phyloP scores from a whole-genome alignment of 2,329 filamentous ascomycete genomes.

The Calonectria hongkongensis region DNA sequence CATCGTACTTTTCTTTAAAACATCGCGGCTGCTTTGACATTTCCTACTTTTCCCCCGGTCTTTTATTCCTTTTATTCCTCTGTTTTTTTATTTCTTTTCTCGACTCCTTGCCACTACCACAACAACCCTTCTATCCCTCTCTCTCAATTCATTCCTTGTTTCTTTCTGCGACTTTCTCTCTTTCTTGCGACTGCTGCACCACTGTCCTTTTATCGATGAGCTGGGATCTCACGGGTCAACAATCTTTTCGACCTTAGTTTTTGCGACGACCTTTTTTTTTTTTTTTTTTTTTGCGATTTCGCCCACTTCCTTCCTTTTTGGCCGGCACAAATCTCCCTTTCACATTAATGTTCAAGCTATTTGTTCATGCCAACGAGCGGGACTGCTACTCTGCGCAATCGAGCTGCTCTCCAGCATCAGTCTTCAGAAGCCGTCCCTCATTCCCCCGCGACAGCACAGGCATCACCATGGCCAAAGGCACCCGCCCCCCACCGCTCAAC shows the following conservation, averaged over 20 bases:
- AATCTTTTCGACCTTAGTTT: conserved; percentile 12
- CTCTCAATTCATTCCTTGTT: conserved; percentile 19
- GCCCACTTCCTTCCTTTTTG: not conserved
- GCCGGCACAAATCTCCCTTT: not conserved
- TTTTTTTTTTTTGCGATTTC: not conserved
- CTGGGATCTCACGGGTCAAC: conserved; percentile 27
- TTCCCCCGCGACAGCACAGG: not conserved
- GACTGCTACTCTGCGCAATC: conserved; percentile 36
- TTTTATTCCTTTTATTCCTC: conserved; percentile 36
- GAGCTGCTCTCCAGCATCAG: conserved; percentile 25
- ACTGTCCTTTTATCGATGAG: conserved; percentile 24
- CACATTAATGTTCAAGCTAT: conserved; percentile 41
- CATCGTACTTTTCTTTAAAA: conserved; percentile 35
- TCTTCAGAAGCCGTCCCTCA: conserved; percentile 27
- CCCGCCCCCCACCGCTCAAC: conserved; percentile 58
- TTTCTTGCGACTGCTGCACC: conserved; percentile 5
- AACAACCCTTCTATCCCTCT: not conserved
- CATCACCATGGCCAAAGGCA: conserved; percentile 56
- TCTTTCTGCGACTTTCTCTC: not conserved
- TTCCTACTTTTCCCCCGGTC: conserved; percentile 25
- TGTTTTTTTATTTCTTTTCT: conserved; percentile 29
- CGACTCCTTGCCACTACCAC: not conserved
- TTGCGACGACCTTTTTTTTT: conserved; percentile 8
- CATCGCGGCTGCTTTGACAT: conserved; percentile 14
- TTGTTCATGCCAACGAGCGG: conserved; percentile 36